These are phyloP conservation scores for Ceriops zippeliana DNA, from an alignment of 345 rosid species.

Conservation along the genomic window DNA sequence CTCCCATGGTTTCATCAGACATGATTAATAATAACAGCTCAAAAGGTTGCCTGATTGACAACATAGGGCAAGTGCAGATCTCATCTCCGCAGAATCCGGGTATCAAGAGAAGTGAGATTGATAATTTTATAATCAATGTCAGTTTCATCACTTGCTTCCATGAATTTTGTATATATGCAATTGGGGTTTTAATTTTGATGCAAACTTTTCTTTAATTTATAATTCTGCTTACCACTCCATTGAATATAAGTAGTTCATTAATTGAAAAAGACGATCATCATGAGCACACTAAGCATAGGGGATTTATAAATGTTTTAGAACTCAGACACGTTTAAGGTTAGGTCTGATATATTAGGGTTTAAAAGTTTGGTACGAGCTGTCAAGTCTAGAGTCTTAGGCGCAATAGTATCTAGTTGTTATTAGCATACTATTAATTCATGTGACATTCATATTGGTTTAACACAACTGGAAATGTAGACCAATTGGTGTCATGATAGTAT, in stretches of 20 bases:
- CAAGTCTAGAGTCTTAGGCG: neutral
- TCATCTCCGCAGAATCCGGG: constrained; percentile 82
- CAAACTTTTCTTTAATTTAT: constrained; percentile 2
- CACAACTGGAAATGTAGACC: neutral
- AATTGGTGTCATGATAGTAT: constrained; percentile 21
- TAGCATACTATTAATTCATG: constrained; percentile 9
- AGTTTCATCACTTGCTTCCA: constrained; percentile 13
- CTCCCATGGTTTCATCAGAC: constrained; percentile 31
- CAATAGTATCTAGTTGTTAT: too few species aligned
- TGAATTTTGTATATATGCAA: constrained; percentile 21
- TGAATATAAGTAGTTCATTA: neutral
- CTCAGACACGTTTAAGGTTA: neutral
- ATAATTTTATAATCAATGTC: constrained; percentile 10
- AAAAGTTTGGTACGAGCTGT: neutral
- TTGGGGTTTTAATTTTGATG: constrained; percentile 8
- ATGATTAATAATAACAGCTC: constrained; percentile 35
- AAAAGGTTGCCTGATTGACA: constrained; percentile 42
- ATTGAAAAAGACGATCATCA: constrained; percentile 7
- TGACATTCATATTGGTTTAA: neutral
- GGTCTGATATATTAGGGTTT: constrained; percentile 42
- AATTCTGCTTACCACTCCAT: neutral
- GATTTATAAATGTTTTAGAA: constrained; percentile 4
- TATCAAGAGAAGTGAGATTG: constrained; percentile 62
- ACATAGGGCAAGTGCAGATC: constrained; percentile 64
- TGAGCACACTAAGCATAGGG: neutral